These are phyloP conservation scores for Clavulina sp. DNA, from an alignment of 768 basidiomycete species.

Conservation along the genomic window DNA sequence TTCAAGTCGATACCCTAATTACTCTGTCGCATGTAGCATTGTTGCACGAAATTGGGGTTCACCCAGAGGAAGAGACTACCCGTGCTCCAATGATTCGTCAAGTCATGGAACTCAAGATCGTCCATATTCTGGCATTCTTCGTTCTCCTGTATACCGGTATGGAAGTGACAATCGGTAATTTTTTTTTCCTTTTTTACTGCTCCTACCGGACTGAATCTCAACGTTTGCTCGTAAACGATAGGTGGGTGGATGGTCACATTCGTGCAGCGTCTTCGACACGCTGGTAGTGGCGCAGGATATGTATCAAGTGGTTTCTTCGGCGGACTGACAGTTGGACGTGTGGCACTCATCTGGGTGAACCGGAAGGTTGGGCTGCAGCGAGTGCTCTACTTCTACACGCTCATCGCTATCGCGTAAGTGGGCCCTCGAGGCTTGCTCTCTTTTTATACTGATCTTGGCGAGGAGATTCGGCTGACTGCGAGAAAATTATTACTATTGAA, in stretches of 20 bases:
- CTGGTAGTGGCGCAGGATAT: constrained; percentile 16
- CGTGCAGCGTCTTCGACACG: constrained; percentile 11
- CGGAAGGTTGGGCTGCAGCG: constrained; percentile 21
- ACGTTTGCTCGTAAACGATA: background rate
- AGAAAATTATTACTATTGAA: background rate
- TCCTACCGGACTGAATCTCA: too few species aligned
- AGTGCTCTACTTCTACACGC: constrained; percentile 22
- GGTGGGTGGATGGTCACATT: constrained; percentile 17
- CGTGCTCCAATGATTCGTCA: too few species aligned
- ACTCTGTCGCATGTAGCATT: too few species aligned
- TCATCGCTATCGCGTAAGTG: constrained; percentile 15
- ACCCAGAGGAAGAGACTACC: too few species aligned
- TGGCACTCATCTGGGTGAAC: constrained; percentile 35
- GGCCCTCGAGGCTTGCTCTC: constrained; percentile 9
- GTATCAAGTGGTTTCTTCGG: constrained; percentile 21
- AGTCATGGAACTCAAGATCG: constrained; percentile 5
- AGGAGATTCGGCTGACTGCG: background rate
- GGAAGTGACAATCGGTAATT: constrained; percentile 13
- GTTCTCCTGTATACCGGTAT: constrained; percentile 12
- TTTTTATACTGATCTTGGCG: constrained; percentile 33
- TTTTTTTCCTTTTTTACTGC: too few species aligned
- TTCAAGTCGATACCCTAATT: too few species aligned
- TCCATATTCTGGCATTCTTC: constrained; percentile 11
- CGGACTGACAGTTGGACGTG: constrained; percentile 33
- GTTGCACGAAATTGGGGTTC: too few species aligned